Evolutionary conservation across 2,329 filamentous ascomycete genomes (phyloP).

Genomic region (Penicillium sp.): DNA sequence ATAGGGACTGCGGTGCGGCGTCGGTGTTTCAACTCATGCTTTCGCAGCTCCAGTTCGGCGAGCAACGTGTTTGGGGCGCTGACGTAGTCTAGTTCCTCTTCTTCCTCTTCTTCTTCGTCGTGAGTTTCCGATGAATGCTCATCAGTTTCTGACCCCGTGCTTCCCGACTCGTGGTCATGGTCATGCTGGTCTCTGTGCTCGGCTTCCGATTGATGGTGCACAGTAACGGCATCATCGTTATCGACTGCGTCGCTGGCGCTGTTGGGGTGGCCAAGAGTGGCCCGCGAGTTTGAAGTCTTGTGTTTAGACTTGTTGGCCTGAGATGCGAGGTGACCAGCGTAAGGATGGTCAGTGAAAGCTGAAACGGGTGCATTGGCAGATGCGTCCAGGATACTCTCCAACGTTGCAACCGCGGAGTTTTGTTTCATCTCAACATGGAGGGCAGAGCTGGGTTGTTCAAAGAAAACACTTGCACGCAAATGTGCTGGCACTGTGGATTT

Average conservation of each 20-base stretch:
- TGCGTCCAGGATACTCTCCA: constrained; percentile 90
- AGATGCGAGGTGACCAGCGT: constrained; percentile 71
- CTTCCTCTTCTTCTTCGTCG: constrained; percentile 28
- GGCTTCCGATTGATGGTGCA: background rate
- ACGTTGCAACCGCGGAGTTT: constrained; percentile 81
- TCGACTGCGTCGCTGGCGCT: constrained; percentile 10
- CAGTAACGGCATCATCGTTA: background rate
- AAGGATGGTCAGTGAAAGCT: constrained; percentile 88
- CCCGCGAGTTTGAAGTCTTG: constrained; percentile 34
- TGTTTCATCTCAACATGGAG: constrained; percentile 63
- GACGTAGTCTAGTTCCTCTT: constrained; percentile 51
- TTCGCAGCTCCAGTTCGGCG: constrained; percentile 87
- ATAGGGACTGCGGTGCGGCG: constrained; percentile 70
- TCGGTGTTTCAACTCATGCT: constrained; percentile 81
- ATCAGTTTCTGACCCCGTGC: constrained; percentile 19
- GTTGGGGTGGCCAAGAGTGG: constrained; percentile 25
- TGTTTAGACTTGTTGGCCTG: constrained; percentile 64
- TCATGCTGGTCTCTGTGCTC: constrained; percentile 14
- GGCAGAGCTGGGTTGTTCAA: constrained; percentile 66
- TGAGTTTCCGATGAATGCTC: constrained; percentile 22
- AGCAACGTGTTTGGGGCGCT: constrained; percentile 86
- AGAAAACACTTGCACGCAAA: constrained; percentile 86
- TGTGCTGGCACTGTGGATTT: constrained; percentile 72
- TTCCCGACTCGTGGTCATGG: constrained; percentile 3
- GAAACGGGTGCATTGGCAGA: constrained; percentile 84